These are phyloP conservation scores for Solanum stenotomum DNA, from an alignment of 257 asterid genomes.

Conservation along the genomic window DNA sequence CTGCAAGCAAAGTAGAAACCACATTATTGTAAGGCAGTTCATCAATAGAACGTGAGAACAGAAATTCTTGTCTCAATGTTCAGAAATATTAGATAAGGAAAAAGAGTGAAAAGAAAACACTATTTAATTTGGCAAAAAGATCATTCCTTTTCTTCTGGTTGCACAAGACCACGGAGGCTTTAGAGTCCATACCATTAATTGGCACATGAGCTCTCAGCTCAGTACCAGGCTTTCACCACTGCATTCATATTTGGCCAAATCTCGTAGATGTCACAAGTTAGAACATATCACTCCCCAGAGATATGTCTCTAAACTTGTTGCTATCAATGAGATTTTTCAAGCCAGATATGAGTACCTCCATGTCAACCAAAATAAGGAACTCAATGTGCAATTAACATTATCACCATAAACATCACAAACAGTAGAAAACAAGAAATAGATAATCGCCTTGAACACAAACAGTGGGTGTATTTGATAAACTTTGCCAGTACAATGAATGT, in stretches of 20 bases:
- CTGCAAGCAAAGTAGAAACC: slow-evolving; percentile 25
- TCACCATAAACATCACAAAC: neutral
- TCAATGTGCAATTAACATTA: neutral
- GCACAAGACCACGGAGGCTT: neutral
- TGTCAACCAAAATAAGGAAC: neutral
- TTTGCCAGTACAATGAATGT: neutral
- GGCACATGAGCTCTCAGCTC: neutral
- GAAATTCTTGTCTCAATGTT: neutral
- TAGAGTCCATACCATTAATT: neutral
- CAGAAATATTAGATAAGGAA: neutral
- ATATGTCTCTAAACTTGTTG: neutral
- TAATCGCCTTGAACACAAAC: neutral
- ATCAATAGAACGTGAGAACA: neutral
- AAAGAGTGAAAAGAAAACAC: neutral
- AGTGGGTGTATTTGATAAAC: neutral
- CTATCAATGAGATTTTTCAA: neutral
- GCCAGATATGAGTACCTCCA: neutral
- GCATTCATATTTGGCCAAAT: neutral
- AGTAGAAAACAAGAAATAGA: neutral
- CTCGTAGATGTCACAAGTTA: neutral
- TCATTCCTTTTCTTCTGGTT: neutral
- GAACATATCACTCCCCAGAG: neutral
- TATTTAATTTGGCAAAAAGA: neutral
- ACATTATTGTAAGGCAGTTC: neutral
- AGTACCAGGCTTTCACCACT: neutral